A percentile compares a stretch with the other conserved stretches of the same genome.
Evolutionary conservation across 441 rosid species (phyloP).

Genomic region (Omphalea diandra): DNA sequence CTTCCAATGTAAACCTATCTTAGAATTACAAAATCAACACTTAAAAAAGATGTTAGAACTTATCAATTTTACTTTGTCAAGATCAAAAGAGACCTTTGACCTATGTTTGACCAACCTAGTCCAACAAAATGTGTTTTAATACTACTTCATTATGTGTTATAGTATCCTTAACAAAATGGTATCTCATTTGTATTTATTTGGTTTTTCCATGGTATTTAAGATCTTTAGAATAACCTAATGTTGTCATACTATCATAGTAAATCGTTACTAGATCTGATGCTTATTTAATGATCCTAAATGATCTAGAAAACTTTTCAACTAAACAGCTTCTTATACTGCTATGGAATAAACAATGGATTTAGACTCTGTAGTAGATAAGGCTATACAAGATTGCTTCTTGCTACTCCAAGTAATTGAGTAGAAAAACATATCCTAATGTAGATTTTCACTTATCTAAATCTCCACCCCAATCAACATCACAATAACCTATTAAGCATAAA

Average conservation of each 20-base stretch:
- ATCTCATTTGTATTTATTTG: background rate
- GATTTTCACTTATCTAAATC: too few species aligned
- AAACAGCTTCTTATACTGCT: background rate
- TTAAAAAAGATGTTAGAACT: too few species aligned
- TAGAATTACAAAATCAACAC: too few species aligned
- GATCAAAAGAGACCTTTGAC: too few species aligned
- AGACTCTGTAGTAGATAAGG: background rate
- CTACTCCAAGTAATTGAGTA: background rate
- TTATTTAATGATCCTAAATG: background rate
- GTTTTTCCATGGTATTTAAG: background rate
- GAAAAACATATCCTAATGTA: background rate
- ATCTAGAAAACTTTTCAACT: background rate
- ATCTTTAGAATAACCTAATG: background rate
- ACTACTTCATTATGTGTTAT: background rate
- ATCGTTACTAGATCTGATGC: background rate
- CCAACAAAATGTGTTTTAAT: too few species aligned
- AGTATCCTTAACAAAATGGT: background rate
- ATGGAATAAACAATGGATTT: background rate
- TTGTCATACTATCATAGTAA: background rate
- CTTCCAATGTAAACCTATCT: too few species aligned
- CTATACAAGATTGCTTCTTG: background rate
- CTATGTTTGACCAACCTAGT: too few species aligned
- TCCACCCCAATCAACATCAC: too few species aligned
- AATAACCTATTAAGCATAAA: background rate
- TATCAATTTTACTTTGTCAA: too few species aligned